A percentile compares a stretch with the other conserved stretches of the same genome.
Conservation (phyloP, 1,284 basidiomycete genomes). For the Ceratobasidium sp. region DNA sequence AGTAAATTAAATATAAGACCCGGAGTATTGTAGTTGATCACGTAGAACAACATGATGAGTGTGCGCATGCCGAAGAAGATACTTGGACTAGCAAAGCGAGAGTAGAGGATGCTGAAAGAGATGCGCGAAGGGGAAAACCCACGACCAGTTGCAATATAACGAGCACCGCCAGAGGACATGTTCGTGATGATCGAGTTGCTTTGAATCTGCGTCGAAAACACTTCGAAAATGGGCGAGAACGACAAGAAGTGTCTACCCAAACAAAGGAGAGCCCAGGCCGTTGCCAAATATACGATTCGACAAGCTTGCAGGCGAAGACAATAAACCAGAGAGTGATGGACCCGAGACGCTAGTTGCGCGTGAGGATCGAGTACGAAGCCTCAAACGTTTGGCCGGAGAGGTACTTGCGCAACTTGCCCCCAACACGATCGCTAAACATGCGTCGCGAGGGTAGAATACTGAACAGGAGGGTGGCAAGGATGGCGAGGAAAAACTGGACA, state of each 20-base stretch:
- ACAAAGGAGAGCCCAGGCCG: slow-evolving; percentile 76
- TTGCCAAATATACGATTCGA: slow-evolving; percentile 77
- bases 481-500: slow-evolving; percentile 92
- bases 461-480: slow-evolving; percentile 85
- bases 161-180: slow-evolving; percentile 94
- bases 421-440: slow-evolving; percentile 95
- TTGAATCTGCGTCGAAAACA: slow-evolving; percentile 97
- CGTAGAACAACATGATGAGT: slow-evolving; percentile 91
- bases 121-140: slow-evolving; percentile 97
- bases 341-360: slow-evolving; percentile 72
- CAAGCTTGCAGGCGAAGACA: slow-evolving; percentile 94
- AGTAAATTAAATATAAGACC: slow-evolving; percentile 94
- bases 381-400: slow-evolving; percentile 97
- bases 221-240: slow-evolving; percentile 92
- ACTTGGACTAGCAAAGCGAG: too few species aligned
- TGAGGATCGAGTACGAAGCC: slow-evolving; percentile 86
- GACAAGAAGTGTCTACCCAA: slow-evolving; percentile 93
- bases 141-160: slow-evolving; percentile 98
- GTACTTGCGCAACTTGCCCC: slow-evolving; percentile 93
- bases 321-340: slow-evolving; percentile 88
- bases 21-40: slow-evolving; percentile 83
- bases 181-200: slow-evolving; percentile 96
- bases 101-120: not conserved
- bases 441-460: slow-evolving; percentile 90
- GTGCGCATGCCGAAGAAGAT: slow-evolving; percentile 61